Evolutionary conservation across 768 basidiomycete species (phyloP).

Genomic region (button mushroom (Agaricus bisporus)): DNA sequence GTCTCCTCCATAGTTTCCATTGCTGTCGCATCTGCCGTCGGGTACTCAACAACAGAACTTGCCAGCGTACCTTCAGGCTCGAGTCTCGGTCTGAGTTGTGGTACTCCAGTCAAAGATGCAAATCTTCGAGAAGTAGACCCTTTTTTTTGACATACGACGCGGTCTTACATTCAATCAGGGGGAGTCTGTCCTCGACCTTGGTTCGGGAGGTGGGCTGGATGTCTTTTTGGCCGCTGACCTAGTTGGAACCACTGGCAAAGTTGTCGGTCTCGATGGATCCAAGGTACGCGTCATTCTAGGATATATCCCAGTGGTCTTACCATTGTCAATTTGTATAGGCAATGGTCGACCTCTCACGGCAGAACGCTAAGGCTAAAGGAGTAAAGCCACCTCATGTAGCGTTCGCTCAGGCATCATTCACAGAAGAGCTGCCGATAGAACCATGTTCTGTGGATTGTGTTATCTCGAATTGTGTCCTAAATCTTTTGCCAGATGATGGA

Average conservation of each 20-base stretch:
- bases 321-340: constrained; percentile 26
- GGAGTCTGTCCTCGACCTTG: constrained; percentile 50
- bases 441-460: constrained; percentile 47
- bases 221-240: constrained; percentile 46
- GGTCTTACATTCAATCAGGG: constrained; percentile 31
- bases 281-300: constrained; percentile 22
- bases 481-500: constrained; percentile 35
- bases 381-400: constrained; percentile 43
- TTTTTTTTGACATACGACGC: neutral
- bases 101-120: constrained; percentile 43
- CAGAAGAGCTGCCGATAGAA: constrained; percentile 40
- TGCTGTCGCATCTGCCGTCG: constrained; percentile 36
- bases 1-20: constrained; percentile 20
- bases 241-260: constrained; percentile 43
- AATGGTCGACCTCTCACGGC: constrained; percentile 43
- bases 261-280: constrained; percentile 51
- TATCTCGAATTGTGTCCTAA: constrained; percentile 53
- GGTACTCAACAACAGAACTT: constrained; percentile 40
- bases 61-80: constrained; percentile 34
- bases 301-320: neutral
- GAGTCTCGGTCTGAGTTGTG: constrained; percentile 48
- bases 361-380: constrained; percentile 33
- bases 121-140: constrained; percentile 35
- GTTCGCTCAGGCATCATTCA: constrained; percentile 38
- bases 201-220: constrained; percentile 52